Evolutionary conservation across 257 asterid genomes (phyloP), one percentile per base, ranked within the genome.

Genomic region (Verbascum thapsus): DNA sequence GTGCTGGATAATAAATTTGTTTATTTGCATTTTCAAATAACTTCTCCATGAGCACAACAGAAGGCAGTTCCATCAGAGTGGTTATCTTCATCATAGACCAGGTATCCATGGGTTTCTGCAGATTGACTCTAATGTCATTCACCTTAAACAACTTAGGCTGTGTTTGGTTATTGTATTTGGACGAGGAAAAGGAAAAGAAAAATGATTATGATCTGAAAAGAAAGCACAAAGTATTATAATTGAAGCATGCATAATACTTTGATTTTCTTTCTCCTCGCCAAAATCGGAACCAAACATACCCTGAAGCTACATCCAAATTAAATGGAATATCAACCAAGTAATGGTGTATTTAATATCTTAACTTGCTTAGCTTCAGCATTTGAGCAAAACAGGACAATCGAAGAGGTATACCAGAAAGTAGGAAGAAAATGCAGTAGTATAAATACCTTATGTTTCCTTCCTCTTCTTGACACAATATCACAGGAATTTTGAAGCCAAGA

Each of bases 401-500:
- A 72, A 67, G 47, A 41, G 59, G 70, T 60, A 41, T 59, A 50
- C 42, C 19, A 53, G 20, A 32, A 70, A 59, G 53, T 49, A 35
- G 53, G 69, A 52, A 53, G 5, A 35, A 11, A 17, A 22, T 52
- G 49, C 35, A 17, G 3, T 12, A 67, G 60, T 54, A 63, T 43
- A n/a, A 26, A 26, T 66, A 83, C 96, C 83, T 80, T 78, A 53
- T 76, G 71, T 64, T 74, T 82, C 78, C 79, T 78, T 62, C 77
- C 81, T 79, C 88, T 74, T 61, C 74, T 72, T 55, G 86, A 68
- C 71, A 75, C 57, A 52, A 87, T 70, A 68, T 84, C 91, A 54
- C 90, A 78, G 54, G 88, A 49, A 70, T 72, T 58, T 53, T 69
- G 80, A 58, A 92, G 97, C 99, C 99, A 92, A 48, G 84, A 74